These are phyloP conservation scores for Plectosphaerella cucumerina DNA, from an alignment of 2,329 filamentous ascomycete species.

Conservation along the genomic window DNA sequence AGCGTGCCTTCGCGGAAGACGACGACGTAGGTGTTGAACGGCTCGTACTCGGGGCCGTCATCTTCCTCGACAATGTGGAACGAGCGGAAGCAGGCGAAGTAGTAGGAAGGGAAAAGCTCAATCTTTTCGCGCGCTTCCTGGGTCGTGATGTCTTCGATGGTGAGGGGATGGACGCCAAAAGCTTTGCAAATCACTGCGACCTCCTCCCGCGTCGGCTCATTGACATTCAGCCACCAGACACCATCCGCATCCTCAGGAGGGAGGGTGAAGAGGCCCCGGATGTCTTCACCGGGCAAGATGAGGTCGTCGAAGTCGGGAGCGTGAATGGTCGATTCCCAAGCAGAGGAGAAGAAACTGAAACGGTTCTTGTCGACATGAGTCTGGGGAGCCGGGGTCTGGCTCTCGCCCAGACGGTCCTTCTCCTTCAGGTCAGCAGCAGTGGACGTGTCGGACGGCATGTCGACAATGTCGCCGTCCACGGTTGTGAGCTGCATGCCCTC, in stretches of 20 bases:
- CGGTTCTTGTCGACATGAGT: constrained; percentile 62
- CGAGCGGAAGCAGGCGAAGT: constrained; percentile 95
- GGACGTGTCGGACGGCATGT: constrained; percentile 45
- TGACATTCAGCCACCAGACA: constrained; percentile 98
- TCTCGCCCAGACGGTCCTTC: constrained; percentile 34
- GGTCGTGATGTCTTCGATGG: constrained; percentile 91
- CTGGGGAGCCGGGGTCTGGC: constrained; percentile 22
- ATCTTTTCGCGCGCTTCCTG: constrained; percentile 98
- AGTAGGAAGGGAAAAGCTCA: constrained; percentile 94
- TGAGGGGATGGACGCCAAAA: constrained; percentile 92
- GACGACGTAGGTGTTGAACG: constrained; percentile 94
- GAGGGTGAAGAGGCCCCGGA: constrained; percentile 77
- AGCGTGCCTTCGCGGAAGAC: constrained; percentile 94
- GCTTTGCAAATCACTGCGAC: constrained; percentile 85
- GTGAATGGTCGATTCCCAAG: constrained; percentile 89
- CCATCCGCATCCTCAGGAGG: constrained; percentile 64
- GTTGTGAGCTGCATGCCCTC: constrained; percentile 38
- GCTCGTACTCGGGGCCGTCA: constrained; percentile 79
- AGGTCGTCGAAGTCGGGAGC: constrained; percentile 84
- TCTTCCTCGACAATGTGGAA: constrained; percentile 79
- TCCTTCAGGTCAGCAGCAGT: constrained; percentile 33
- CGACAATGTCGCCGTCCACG: constrained; percentile 52
- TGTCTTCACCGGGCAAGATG: constrained; percentile 82
- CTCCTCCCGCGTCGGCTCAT: constrained; percentile 85
- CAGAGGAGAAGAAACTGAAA: constrained; percentile 96